Evolutionary conservation across 1,284 basidiomycete species (phyloP), one percentile per base, ranked within the genome.

Genomic region (Irpex lacteus): DNA sequence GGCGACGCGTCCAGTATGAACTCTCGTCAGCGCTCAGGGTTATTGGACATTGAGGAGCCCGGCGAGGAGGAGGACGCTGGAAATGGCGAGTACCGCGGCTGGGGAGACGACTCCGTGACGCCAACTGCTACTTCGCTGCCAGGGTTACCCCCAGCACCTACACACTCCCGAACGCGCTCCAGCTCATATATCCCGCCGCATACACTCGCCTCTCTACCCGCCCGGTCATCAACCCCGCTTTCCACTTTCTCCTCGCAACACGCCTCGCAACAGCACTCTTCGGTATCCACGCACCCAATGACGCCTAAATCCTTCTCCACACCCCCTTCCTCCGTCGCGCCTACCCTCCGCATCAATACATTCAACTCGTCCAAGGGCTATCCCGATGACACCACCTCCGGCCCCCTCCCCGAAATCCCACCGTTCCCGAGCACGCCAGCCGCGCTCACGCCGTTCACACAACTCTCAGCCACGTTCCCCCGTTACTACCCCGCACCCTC

Each of bases 401-500:
- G 74, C 40, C 70, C 77, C 0, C 69, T 76, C 36, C 74, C 77
- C 54, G 68, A 68, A 49, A 74, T 87, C 7, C 89, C 89, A 0
- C 71, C 83, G 0, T 91, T 89, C 70, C 91, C 90, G 18, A 77
- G 85, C 21, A 83, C 82, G 5, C 73, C 81, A 21, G 74, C 79
- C 2, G 73, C 81, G 21, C 78, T 92, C 13, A 70, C 71, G 6
- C 78, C 82, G n/a, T 85, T 84, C 69, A 78, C 77, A 2, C 81
- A 85, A 60, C 77, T 84, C 15, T 78, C 81, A 4, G 83, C 81
- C 5, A 80, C 80, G 3, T 71, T 90, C 15, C 83, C 86, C 40
- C 91, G 90, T 70, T 88, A 87, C 72, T 85, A 87, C 60, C 85
- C 87, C 0, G 80, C 87, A 4, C 82, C 86, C 2, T 88, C 88